These are phyloP conservation scores for Wallacemonas rigidus DNA, from an alignment of 208 protist species.

Conservation along the genomic window DNA sequence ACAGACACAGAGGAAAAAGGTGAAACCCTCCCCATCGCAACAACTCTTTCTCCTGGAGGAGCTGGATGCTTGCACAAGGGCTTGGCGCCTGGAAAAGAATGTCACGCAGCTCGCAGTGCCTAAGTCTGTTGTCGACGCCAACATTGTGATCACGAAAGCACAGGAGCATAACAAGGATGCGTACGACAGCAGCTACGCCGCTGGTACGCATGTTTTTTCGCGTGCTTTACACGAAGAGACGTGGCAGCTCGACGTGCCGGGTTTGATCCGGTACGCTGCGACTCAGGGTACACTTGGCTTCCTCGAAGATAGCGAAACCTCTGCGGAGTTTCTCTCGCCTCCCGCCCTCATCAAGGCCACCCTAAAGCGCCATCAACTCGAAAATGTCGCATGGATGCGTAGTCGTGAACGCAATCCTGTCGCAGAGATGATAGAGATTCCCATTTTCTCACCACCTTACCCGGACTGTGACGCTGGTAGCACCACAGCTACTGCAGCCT, in stretches of 20 bases:
- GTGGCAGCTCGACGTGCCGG: slow-evolving; percentile 17
- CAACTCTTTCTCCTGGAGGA: neutral
- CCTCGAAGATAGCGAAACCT: slow-evolving; percentile 14
- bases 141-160: neutral
- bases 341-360: slow-evolving; percentile 32
- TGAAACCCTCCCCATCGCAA: no score
- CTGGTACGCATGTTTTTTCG: slow-evolving; percentile 24
- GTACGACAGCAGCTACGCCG: slow-evolving; percentile 17
- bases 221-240: slow-evolving; percentile 14
- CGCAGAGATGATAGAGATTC: slow-evolving; percentile 35
- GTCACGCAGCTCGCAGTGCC: neutral
- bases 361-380: slow-evolving; percentile 51
- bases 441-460: slow-evolving; percentile 17
- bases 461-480: no score
- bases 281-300: slow-evolving; percentile 24
- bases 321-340: slow-evolving; percentile 24
- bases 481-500: no score
- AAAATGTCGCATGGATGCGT: slow-evolving; percentile 48
- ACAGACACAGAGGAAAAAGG: no score
- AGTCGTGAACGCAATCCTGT: slow-evolving; percentile 32
- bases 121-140: neutral
- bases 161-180: slow-evolving; percentile 7
- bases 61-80: neutral
- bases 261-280: slow-evolving; percentile 20
- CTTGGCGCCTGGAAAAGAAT: neutral